Evolutionary conservation across 768 basidiomycete species (phyloP), one percentile per base, ranked within the genome.

Genomic region (Termitomyces eurrhizus): DNA sequence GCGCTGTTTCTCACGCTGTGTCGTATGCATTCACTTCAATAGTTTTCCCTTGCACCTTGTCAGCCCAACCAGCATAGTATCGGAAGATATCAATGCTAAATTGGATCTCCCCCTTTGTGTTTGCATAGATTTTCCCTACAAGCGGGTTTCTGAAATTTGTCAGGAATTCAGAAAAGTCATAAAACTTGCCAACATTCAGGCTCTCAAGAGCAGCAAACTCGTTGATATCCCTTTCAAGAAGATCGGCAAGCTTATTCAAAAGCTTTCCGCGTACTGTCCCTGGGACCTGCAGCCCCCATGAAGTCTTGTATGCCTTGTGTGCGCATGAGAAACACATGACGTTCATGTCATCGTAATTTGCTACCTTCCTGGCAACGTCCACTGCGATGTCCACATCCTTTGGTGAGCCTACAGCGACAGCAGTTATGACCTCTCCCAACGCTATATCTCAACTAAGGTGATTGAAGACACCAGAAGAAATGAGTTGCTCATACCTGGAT

Each of bases 41-140:
- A 7, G 83, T 84, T 70, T 89, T 83, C 11, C 89, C 90, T 2
- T 78, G 75, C 57, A 87, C 73, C 75, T 94, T 94, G 77, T 93
- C 93, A 32, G 92, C 89, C 86, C 89, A 90, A 26, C 93, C 93
- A 52, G 85, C 90, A 67, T 88, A 95, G 75, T 93, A 95, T 36
- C 83, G 78, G 62, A 92, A 70, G 51, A 77, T 75, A 39, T 69
- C 77, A 60, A 84, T 78, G 2, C 79, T 71, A 56, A 72, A 72
- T 1, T 67, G 61, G 5, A 90, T 70, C 64, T 89, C 89, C 14
- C 68, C 73, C 62, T 75, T 82, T 32, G 83, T 76, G 69, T 71
- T 76, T 6, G 45, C 46, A 67, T 81, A 87, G 1, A 83, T 79
- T 72, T 87, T 89, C 35, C 85, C 83, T 83, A n/a, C 16, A 39